phyloP scores from a whole-genome alignment of 2,329 filamentous ascomycete genomes.

The Thielaviopsis punctulata region DNA sequence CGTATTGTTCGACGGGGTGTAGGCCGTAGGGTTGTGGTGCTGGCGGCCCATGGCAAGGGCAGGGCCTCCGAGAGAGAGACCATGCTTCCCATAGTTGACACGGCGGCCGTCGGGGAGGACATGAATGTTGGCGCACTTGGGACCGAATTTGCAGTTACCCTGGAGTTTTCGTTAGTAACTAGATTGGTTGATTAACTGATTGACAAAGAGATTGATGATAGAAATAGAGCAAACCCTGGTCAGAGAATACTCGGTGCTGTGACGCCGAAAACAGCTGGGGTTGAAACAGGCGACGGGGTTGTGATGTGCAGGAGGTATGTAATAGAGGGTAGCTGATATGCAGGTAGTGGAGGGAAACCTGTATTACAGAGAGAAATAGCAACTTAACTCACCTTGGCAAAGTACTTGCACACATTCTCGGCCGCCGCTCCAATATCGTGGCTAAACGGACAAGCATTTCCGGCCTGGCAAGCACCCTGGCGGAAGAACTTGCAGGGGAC shows the following conservation, averaged over 20 bases:
- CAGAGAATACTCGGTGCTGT: neutral
- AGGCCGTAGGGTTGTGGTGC: constrained; percentile 17
- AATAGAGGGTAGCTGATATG: no score
- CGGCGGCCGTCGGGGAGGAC: constrained; percentile 84
- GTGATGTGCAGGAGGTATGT: no score
- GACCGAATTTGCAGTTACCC: constrained; percentile 98
- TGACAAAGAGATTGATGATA: no score
- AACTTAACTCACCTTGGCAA: constrained; percentile 59
- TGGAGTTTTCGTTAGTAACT: constrained; percentile 20
- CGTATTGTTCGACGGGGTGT: constrained; percentile 44
- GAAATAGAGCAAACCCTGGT: neutral
- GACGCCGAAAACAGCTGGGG: neutral
- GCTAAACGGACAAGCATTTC: constrained; percentile 87
- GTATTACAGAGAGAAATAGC: neutral
- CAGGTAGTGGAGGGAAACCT: no score
- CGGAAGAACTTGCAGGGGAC: constrained; percentile 99
- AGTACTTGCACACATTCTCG: constrained; percentile 95
- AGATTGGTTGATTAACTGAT: constrained; percentile 3
- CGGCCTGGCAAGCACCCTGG: constrained; percentile 89
- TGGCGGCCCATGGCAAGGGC: constrained; percentile 37
- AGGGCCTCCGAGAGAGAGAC: constrained; percentile 44
- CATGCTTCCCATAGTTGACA: constrained; percentile 63
- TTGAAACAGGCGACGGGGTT: neutral
- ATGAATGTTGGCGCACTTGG: constrained; percentile 93
- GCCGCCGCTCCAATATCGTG: constrained; percentile 75